A percentile compares a stretch with the other conserved stretches of the same genome.
phyloP scores from a whole-genome alignment of 2,329 filamentous ascomycete genomes.

The Pseudogymnoascus sp. region DNA sequence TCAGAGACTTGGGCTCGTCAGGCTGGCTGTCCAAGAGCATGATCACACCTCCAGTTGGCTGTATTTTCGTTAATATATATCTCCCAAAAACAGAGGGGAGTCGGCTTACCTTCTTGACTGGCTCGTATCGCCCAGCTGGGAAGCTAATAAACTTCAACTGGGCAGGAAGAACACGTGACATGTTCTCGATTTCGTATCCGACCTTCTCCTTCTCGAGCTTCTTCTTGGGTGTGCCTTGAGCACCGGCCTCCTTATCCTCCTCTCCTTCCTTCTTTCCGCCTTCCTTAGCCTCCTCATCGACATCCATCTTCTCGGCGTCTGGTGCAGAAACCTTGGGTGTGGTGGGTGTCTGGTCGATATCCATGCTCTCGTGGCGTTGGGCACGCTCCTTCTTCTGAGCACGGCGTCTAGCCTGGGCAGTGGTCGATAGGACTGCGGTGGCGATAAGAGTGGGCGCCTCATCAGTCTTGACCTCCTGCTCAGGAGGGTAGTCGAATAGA shows the following conservation, averaged over 20 bases:
- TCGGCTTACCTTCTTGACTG: slow-evolving; percentile 73
- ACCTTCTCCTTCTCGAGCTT: slow-evolving; percentile 94
- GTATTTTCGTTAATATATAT: slow-evolving; percentile 35
- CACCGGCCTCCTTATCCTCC: slow-evolving; percentile 56
- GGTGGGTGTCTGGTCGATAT: slow-evolving; percentile 73
- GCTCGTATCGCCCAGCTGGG: slow-evolving; percentile 82
- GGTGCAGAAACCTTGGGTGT: slow-evolving; percentile 56
- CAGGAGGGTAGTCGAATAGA: slow-evolving; percentile 95
- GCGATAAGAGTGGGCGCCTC: slow-evolving; percentile 91
- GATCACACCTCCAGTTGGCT: slow-evolving; percentile 91
- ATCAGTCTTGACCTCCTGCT: slow-evolving; percentile 90
- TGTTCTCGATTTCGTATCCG: slow-evolving; percentile 83
- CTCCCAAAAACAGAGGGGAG: background rate
- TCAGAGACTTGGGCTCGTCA: slow-evolving; percentile 67
- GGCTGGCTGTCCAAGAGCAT: slow-evolving; percentile 82
- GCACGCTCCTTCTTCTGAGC: slow-evolving; percentile 92
- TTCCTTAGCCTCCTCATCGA: slow-evolving; percentile 55
- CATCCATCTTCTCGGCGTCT: slow-evolving; percentile 78
- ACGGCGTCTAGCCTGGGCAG: slow-evolving; percentile 90
- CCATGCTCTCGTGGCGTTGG: slow-evolving; percentile 88
- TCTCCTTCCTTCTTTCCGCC: slow-evolving; percentile 43
- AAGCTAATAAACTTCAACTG: slow-evolving; percentile 97
- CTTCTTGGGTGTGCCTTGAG: slow-evolving; percentile 66
- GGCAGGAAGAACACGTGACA: slow-evolving; percentile 85
- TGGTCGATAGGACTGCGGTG: slow-evolving; percentile 92